Percentiles rank a stretch among this genome's conserved stretches.
phyloP scores from a whole-genome alignment of 2,329 filamentous ascomycete genomes.

The Basipetospora chlamydospora region DNA sequence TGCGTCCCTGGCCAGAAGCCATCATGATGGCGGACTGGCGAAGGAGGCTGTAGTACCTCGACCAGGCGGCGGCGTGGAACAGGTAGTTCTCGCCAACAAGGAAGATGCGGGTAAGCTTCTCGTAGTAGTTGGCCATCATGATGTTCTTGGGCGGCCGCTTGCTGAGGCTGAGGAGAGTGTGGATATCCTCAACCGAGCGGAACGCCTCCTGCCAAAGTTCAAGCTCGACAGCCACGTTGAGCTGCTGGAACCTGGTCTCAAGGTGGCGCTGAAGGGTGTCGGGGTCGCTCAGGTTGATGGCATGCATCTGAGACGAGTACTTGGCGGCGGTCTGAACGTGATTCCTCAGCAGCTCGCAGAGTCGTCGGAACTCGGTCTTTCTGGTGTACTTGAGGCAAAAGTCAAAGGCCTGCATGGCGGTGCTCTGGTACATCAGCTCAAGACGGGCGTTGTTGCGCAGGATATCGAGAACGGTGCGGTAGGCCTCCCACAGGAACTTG shows the following conservation, averaged over 20 bases:
- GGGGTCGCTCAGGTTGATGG: conserved; percentile 95
- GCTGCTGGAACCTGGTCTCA: conserved; percentile 94
- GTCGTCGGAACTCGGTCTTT: conserved; percentile 97
- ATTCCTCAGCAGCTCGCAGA: conserved; percentile 95
- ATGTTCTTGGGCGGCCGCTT: conserved; percentile 96
- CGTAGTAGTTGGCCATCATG: conserved; percentile 99
- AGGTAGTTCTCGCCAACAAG: conserved; percentile 98
- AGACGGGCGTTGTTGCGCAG: conserved; percentile 97
- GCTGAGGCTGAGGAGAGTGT: conserved; percentile 92
- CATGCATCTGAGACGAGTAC: conserved; percentile 97
- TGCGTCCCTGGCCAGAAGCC: conserved; percentile 72
- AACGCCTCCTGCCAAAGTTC: conserved; percentile 99
- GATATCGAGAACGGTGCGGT: conserved; percentile 95
- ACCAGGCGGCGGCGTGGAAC: conserved; percentile 97
- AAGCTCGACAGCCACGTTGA: conserved; percentile 94
- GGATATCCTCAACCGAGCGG: conserved; percentile 97
- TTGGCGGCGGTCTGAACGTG: conserved; percentile 98
- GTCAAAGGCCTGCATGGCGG: conserved; percentile 93
- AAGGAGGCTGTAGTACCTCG: conserved; percentile 90
- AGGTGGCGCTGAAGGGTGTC: conserved; percentile 95
- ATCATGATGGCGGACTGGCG: conserved; percentile 77
- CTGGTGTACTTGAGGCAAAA: conserved; percentile 97
- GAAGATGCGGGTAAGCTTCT: conserved; percentile 97
- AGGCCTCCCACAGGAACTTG: conserved; percentile 99
- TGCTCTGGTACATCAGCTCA: conserved; percentile 96